phyloP scores from a whole-genome alignment of 164 flowering plant genomes.

The Berberis vulgaris region DNA sequence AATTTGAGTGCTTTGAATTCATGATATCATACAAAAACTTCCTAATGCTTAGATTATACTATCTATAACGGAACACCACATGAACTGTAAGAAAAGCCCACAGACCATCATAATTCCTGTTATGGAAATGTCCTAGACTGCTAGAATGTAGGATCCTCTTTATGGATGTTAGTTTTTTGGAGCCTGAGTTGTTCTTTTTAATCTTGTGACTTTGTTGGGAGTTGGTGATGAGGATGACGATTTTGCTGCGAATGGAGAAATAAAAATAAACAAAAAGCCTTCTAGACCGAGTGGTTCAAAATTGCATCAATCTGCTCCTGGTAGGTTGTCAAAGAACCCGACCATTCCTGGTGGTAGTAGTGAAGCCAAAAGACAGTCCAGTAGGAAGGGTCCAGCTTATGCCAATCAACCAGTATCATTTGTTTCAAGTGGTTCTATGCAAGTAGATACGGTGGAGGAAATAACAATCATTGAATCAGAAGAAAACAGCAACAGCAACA shows the following conservation, averaged over 20 bases:
- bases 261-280: constrained; percentile 18
- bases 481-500: constrained; percentile 6
- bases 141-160: no score
- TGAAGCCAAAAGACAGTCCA: constrained; percentile 19
- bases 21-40: no score
- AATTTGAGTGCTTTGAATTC: no score
- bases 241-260: constrained; percentile 31
- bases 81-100: no score
- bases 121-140: no score
- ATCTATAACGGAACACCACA: no score
- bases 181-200: not conserved
- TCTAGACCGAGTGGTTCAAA: constrained; percentile 15
- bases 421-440: constrained; percentile 66
- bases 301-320: constrained; percentile 15
- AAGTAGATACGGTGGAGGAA: constrained; percentile 31
- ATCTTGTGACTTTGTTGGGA: constrained; percentile 35
- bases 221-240: constrained; percentile 39
- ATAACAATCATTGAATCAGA: constrained; percentile 5
- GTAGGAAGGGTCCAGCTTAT: constrained; percentile 21
- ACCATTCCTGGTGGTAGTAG: constrained; percentile 11
- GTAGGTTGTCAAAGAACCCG: constrained; percentile 20
- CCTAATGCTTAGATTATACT: no score
- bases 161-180: not conserved
- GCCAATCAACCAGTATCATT: constrained; percentile 74
- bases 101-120: no score